Evolutionary conservation across 163 green algal species (phyloP).

Genomic region (Chlorella variabilis): DNA sequence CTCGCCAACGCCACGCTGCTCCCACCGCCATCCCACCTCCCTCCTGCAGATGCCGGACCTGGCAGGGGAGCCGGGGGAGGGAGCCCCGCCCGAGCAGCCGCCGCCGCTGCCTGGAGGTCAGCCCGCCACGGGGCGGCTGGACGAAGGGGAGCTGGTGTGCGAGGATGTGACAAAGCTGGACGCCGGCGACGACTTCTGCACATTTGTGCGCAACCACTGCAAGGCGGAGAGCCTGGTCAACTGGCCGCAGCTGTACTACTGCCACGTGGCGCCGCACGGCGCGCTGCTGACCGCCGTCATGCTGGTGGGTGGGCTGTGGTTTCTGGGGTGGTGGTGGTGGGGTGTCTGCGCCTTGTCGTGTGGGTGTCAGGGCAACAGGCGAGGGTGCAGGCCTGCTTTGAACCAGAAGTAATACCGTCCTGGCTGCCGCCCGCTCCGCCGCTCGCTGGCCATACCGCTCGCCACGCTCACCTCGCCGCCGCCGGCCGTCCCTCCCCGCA

Average conservation of each 20-base stretch:
- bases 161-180: conserved; percentile 30
- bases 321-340: too few relatives aligned
- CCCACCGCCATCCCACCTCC: too few relatives aligned
- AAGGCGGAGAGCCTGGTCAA: conserved; percentile 39
- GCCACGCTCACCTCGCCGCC: neutral
- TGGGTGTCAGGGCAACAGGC: neutral
- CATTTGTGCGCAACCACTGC: conserved; percentile 51
- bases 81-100: too few relatives aligned
- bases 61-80: too few relatives aligned
- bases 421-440: neutral
- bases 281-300: conserved; percentile 16
- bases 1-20: too few relatives aligned
- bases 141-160: conserved; percentile 8
- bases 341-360: neutral
- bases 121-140: too few relatives aligned
- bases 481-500: neutral
- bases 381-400: too few relatives aligned
- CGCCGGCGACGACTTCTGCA: conserved; percentile 37
- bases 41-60: too few relatives aligned
- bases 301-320: conserved; percentile 22
- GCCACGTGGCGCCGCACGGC: conserved; percentile 36
- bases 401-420: neutral
- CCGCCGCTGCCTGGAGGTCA: too few relatives aligned
- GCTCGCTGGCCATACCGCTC: neutral
- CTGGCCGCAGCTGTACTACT: conserved; percentile 64